Evolutionary conservation across 306 rosid species (phyloP).

Genomic region (Vigna radiata): DNA sequence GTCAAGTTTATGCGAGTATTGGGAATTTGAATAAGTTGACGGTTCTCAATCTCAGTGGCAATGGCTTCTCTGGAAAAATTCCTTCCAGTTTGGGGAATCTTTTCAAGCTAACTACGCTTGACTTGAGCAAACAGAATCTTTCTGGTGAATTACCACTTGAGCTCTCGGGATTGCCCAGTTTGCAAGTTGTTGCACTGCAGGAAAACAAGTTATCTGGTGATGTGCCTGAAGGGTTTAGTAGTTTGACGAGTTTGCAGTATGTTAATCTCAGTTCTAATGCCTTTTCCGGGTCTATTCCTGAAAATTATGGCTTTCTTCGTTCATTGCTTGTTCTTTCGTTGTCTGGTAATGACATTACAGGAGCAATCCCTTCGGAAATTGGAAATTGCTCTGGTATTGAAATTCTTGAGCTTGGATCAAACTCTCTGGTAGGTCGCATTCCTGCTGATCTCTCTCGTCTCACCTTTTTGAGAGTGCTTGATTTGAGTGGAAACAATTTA

Average conservation of each 20-base stretch:
- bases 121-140: constrained; percentile 82
- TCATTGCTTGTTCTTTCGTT: constrained; percentile 72
- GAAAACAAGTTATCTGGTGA: constrained; percentile 76
- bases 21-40: constrained; percentile 65
- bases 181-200: constrained; percentile 80
- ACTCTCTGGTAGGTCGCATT: constrained; percentile 64
- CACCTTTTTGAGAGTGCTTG: constrained; percentile 62
- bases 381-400: constrained; percentile 79
- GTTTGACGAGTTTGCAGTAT: constrained; percentile 71
- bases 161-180: constrained; percentile 84
- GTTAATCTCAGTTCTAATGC: constrained; percentile 81
- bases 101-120: constrained; percentile 79
- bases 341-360: constrained; percentile 70
- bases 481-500: constrained; percentile 73
- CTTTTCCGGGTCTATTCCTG: constrained; percentile 77
- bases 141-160: constrained; percentile 91
- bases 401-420: constrained; percentile 67
- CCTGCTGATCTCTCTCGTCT: constrained; percentile 77
- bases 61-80: constrained; percentile 71
- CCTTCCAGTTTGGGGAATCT: constrained; percentile 83
- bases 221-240: constrained; percentile 95
- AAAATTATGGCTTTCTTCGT: constrained; percentile 82
- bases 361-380: constrained; percentile 70
- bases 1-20: constrained; percentile 55
- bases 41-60: constrained; percentile 82